These are phyloP conservation scores for Coemansia sp. DNA, from an alignment of 192 early-diverging fungal genomes.

Conservation along the genomic window DNA sequence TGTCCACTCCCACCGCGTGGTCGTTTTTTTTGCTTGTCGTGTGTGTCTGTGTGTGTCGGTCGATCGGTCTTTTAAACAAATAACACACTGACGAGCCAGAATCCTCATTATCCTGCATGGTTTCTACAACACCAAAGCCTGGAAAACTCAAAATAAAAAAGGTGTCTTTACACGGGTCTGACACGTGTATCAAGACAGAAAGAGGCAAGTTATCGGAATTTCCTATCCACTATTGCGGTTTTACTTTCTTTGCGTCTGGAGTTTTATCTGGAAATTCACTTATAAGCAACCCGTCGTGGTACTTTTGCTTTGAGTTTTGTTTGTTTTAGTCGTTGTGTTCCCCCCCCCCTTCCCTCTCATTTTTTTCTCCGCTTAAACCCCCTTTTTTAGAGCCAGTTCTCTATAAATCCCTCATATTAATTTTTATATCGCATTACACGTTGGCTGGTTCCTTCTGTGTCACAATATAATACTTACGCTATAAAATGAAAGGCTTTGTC, in stretches of 20 bases:
- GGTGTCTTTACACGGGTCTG: not conserved
- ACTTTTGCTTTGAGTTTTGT: not conserved
- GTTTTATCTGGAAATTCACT: not conserved
- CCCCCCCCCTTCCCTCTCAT: not conserved
- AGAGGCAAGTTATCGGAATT: no score
- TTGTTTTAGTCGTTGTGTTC: not conserved
- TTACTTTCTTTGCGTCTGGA: not conserved
- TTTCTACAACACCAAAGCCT: no score
- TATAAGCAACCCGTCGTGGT: not conserved
- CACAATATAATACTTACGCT: not conserved
- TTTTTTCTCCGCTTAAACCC: not conserved
- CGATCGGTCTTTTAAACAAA: not conserved
- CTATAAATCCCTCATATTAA: not conserved
- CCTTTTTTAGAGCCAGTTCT: not conserved
- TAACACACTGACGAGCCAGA: no score
- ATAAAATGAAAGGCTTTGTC: constrained; percentile 5
- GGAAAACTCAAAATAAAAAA: not conserved
- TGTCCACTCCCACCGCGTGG: not conserved
- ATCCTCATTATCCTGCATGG: no score
- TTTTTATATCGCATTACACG: not conserved
- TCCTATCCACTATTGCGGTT: not conserved
- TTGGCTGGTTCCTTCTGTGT: not conserved
- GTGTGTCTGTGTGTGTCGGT: not conserved
- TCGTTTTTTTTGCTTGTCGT: not conserved
- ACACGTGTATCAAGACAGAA: not conserved